Conservation (phyloP, 2,329 filamentous ascomycete genomes). For the Didymella pinodella region DNA sequence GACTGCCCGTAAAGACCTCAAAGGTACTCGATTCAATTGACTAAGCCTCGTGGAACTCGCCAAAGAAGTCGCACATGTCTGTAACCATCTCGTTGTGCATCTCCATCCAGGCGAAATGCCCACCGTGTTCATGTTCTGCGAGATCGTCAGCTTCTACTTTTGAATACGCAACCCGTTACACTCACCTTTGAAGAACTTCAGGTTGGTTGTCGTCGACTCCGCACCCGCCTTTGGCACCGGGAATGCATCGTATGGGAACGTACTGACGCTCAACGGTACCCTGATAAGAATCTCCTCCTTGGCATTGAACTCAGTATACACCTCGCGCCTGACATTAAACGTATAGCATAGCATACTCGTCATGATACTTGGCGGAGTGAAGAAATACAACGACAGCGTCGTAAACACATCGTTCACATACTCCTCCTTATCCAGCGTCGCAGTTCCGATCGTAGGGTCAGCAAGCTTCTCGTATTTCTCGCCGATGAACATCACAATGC, state of each 20-base stretch:
- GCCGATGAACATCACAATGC: slow-evolving; percentile 55
- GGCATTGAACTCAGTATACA: slow-evolving; percentile 49
- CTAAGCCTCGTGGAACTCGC: slow-evolving; percentile 23
- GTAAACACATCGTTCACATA: slow-evolving; percentile 43
- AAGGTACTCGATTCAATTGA: not conserved
- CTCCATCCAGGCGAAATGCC: slow-evolving; percentile 42
- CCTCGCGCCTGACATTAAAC: slow-evolving; percentile 50
- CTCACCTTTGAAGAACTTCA: slow-evolving; percentile 48
- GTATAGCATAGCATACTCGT: slow-evolving; percentile 48
- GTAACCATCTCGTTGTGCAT: slow-evolving; percentile 34
- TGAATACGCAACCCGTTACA: not conserved
- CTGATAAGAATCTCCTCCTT: slow-evolving; percentile 49
- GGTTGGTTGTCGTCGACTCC: slow-evolving; percentile 50
- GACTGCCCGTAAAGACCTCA: not conserved
- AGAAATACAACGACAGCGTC: slow-evolving; percentile 47
- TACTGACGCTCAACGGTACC: slow-evolving; percentile 50
- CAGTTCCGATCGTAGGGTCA: slow-evolving; percentile 39
- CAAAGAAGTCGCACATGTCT: slow-evolving; percentile 37
- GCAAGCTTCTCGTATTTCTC: slow-evolving; percentile 55
- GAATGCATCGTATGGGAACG: slow-evolving; percentile 50
- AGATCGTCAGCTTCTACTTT: slow-evolving; percentile 9
- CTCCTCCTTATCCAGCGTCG: slow-evolving; percentile 39
- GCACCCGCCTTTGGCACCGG: slow-evolving; percentile 45
- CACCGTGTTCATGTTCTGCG: slow-evolving; percentile 32
- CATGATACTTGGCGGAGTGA: slow-evolving; percentile 49